Evolutionary conservation across 129 eudicot species (phyloP).

Genomic region (Chrysanthemum lavandulifolium): DNA sequence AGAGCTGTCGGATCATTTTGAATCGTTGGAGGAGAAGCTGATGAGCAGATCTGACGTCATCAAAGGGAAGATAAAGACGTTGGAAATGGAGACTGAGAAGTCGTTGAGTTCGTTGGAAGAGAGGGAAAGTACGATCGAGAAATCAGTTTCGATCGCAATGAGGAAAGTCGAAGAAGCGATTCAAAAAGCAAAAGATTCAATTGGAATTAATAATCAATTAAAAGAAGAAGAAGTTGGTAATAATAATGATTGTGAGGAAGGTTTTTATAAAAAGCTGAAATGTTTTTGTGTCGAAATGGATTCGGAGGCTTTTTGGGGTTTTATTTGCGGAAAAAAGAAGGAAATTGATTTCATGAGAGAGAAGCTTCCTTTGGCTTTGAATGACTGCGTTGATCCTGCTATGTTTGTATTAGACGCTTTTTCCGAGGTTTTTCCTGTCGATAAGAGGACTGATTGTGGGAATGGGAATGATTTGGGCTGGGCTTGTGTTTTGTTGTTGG

Average conservation of each 20-base stretch:
- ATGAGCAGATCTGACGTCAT: constrained; percentile 55
- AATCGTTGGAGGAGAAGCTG: constrained; percentile 62
- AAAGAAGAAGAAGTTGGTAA: neutral
- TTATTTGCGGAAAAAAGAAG: constrained; percentile 66
- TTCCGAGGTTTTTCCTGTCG: constrained; percentile 88
- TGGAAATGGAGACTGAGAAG: constrained; percentile 51
- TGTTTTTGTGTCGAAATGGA: constrained; percentile 53
- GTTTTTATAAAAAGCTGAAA: constrained; percentile 37
- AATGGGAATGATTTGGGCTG: constrained; percentile 74
- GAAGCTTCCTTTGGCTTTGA: constrained; percentile 57
- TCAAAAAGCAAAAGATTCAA: constrained; percentile 25
- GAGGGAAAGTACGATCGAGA: constrained; percentile 58
- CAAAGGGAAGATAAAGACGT: constrained; percentile 44
- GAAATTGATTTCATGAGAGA: constrained; percentile 59
- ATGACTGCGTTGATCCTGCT: constrained; percentile 80
- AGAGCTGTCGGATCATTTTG: constrained; percentile 87
- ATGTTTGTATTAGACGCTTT: constrained; percentile 81
- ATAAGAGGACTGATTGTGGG: constrained; percentile 45
- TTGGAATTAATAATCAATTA: neutral
- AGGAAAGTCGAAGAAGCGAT: constrained; percentile 44
- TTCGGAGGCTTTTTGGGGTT: constrained; percentile 65
- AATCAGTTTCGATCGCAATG: constrained; percentile 53
- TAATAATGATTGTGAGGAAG: constrained; percentile 2
- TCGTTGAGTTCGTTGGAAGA: constrained; percentile 45
- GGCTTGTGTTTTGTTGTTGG: constrained; percentile 95